phyloP scores from a whole-genome alignment of 179 eudicot genomes.

The Nepenthes alata region DNA sequence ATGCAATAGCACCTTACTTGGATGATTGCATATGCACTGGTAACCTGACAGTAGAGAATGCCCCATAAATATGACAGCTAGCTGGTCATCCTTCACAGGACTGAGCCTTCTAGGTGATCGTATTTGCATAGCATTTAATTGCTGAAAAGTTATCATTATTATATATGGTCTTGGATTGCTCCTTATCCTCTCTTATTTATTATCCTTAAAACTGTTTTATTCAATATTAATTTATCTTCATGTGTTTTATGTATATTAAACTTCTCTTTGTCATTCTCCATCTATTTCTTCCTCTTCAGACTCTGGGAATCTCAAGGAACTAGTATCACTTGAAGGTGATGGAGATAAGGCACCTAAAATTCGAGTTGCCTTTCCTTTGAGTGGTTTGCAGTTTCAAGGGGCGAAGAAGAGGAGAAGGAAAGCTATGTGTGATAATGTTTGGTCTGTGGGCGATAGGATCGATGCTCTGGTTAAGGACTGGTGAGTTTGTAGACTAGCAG shows the following conservation, averaged over 20 bases:
- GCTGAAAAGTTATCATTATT: too few relatives aligned
- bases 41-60: too few relatives aligned
- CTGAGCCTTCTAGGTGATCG: too few relatives aligned
- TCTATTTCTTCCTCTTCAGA: conserved; percentile 17
- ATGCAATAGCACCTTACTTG: too few relatives aligned
- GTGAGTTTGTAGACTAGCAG: conserved; percentile 23
- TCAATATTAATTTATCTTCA: neutral
- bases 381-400: conserved; percentile 34
- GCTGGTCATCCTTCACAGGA: too few relatives aligned
- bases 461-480: conserved; percentile 76
- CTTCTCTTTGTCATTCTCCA: too few relatives aligned
- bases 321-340: conserved; percentile 62
- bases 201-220: neutral
- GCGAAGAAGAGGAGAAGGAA: conserved; percentile 83
- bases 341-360: conserved; percentile 47
- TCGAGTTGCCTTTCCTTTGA: conserved; percentile 50
- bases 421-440: conserved; percentile 53
- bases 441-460: conserved; percentile 82
- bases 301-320: conserved; percentile 52
- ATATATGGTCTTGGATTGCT: too few relatives aligned
- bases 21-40: too few relatives aligned
- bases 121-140: too few relatives aligned
- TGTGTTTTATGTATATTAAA: too few relatives aligned
- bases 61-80: too few relatives aligned
- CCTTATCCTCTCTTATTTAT: too few relatives aligned